Percentiles rank a stretch among this genome's conserved stretches.
These are phyloP conservation scores for Diplotaxis tenuifolia DNA, from an alignment of 345 rosid species.

Conservation along the genomic window DNA sequence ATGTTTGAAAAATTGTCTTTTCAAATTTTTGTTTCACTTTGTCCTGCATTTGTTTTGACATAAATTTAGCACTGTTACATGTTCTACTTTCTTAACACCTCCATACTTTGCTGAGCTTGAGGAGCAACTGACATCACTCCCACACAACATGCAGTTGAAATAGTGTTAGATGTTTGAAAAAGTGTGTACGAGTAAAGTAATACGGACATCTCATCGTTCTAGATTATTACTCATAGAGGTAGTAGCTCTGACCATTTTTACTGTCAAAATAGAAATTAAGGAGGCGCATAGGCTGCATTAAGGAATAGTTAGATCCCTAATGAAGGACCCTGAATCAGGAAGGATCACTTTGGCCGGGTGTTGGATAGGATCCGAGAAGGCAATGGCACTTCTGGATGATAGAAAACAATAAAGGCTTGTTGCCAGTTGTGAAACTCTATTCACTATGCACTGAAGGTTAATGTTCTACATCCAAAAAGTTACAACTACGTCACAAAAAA, in stretches of 20 bases:
- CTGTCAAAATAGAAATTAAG: not conserved
- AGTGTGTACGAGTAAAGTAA: not conserved
- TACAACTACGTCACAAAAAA: too few species aligned
- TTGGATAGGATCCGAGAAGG: too few species aligned
- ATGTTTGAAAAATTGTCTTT: too few species aligned
- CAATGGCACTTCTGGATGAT: too few species aligned
- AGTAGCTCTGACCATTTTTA: not conserved
- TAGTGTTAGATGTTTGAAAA: not conserved
- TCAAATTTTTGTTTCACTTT: too few species aligned
- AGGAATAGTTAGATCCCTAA: not conserved
- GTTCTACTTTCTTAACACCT: not conserved
- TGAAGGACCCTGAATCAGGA: too few species aligned
- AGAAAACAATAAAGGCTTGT: too few species aligned
- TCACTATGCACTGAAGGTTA: too few species aligned
- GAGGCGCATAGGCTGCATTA: not conserved
- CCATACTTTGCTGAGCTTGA: not conserved
- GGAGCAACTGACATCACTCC: not conserved
- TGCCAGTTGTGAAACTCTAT: too few species aligned
- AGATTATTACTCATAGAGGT: not conserved
- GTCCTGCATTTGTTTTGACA: too few species aligned
- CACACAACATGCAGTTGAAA: not conserved
- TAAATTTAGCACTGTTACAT: not conserved
- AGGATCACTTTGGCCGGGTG: too few species aligned
- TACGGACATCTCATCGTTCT: not conserved
- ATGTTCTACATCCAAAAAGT: too few species aligned